These are phyloP conservation scores for Corylus americana DNA, from an alignment of 306 rosid species.

Conservation along the genomic window DNA sequence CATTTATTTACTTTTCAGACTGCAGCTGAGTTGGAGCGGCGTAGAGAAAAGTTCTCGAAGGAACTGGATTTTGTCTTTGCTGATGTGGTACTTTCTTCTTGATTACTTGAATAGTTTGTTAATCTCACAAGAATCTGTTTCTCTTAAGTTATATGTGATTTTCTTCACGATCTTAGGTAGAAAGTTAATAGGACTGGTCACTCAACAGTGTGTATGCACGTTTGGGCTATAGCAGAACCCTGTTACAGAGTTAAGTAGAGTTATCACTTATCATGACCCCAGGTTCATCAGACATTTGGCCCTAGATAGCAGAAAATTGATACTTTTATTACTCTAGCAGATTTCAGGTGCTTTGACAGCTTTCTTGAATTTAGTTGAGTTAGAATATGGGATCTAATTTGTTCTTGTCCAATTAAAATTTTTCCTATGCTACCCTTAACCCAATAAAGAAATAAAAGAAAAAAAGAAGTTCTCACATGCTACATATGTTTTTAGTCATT, in stretches of 20 bases:
- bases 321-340: not conserved
- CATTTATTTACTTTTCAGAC: constrained; percentile 50
- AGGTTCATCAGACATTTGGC: not conserved
- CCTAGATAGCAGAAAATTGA: not conserved
- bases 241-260: too few species aligned
- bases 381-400: not conserved
- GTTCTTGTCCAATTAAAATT: not conserved
- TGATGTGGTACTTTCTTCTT: constrained; percentile 71
- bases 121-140: not conserved
- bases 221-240: too few species aligned
- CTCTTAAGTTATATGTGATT: not conserved
- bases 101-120: not conserved
- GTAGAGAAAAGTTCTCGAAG: constrained; percentile 79
- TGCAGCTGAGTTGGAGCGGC: constrained; percentile 85
- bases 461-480: not conserved
- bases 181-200: too few species aligned
- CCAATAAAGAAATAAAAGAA: not conserved
- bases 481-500: not conserved
- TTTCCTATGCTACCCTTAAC: not conserved
- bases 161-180: too few species aligned
- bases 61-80: constrained; percentile 93
- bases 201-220: too few species aligned
- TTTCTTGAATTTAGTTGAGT: not conserved
- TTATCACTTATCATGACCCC: too few species aligned
- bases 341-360: not conserved